phyloP scores from a whole-genome alignment of 2,329 filamentous ascomycete genomes.

The Pseudocercospora pini-densiflorae region DNA sequence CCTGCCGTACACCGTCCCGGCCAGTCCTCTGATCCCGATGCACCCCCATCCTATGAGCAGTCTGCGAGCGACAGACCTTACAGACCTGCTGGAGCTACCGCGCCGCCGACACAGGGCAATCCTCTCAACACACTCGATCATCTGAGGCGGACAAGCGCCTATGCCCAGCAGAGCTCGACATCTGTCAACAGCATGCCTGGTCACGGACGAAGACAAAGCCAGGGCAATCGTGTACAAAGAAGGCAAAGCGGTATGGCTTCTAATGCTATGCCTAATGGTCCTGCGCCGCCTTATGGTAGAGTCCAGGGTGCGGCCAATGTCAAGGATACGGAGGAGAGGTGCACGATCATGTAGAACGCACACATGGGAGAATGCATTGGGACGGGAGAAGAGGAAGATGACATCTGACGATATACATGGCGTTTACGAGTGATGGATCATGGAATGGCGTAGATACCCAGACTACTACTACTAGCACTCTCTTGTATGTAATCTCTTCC shows the following conservation, averaged over 20 bases:
- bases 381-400: not conserved
- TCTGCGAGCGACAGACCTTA: constrained; percentile 62
- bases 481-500: not conserved
- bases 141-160: constrained; percentile 36
- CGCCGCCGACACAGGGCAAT: constrained; percentile 37
- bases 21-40: constrained; percentile 53
- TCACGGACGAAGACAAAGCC: constrained; percentile 19
- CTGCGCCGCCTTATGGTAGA: constrained; percentile 24
- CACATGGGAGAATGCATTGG: not conserved
- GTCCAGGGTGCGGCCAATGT: constrained; percentile 32
- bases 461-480: not conserved
- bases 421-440: constrained; percentile 1
- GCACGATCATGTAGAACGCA: constrained; percentile 52
- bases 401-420: not conserved
- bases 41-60: constrained; percentile 70
- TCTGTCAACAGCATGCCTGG: constrained; percentile 22
- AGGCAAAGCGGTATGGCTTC: constrained; percentile 26
- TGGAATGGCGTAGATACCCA: not conserved
- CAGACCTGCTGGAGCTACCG: constrained; percentile 38
- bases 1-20: constrained; percentile 38
- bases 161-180: constrained; percentile 23
- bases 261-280: constrained; percentile 11
- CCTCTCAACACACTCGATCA: constrained; percentile 41
- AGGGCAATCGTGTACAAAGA: constrained; percentile 23
- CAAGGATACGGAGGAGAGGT: constrained; percentile 44